phyloP scores from a whole-genome alignment of 2,329 filamentous ascomycete species.

The Botrytis paeoniae region DNA sequence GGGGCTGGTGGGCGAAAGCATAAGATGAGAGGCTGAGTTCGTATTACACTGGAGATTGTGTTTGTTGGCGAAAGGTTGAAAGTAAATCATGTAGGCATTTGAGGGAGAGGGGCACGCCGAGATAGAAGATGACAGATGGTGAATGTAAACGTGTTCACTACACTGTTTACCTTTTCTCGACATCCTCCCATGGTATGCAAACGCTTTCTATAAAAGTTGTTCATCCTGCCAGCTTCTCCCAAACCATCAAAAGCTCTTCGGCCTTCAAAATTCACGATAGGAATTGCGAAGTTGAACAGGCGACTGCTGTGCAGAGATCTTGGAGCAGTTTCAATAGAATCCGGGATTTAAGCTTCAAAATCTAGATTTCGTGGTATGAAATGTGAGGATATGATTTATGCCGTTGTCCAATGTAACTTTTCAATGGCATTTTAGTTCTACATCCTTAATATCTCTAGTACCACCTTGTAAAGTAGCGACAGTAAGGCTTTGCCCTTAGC shows the following conservation, averaged over 20 bases:
- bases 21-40: background rate
- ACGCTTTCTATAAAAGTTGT: background rate
- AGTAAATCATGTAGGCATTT: background rate
- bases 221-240: background rate
- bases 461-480: background rate
- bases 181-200: background rate
- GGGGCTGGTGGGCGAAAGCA: background rate
- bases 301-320: background rate
- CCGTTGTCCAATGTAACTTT: background rate
- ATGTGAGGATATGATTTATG: background rate
- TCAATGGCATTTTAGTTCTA: background rate
- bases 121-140: background rate
- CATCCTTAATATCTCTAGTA: background rate
- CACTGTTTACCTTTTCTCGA: background rate
- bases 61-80: background rate
- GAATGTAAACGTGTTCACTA: background rate
- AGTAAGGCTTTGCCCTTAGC: rapidly evolving
- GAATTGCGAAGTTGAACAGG: background rate
- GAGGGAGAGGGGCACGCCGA: background rate
- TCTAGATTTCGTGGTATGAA: rapidly evolving
- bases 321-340: background rate
- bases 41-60: background rate
- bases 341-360: background rate
- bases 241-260: background rate
- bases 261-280: rapidly evolving